Evolutionary conservation across 1,284 basidiomycete genomes (phyloP), one percentile per base, ranked within the genome.

Genomic region (Trichosporon inkin): DNA sequence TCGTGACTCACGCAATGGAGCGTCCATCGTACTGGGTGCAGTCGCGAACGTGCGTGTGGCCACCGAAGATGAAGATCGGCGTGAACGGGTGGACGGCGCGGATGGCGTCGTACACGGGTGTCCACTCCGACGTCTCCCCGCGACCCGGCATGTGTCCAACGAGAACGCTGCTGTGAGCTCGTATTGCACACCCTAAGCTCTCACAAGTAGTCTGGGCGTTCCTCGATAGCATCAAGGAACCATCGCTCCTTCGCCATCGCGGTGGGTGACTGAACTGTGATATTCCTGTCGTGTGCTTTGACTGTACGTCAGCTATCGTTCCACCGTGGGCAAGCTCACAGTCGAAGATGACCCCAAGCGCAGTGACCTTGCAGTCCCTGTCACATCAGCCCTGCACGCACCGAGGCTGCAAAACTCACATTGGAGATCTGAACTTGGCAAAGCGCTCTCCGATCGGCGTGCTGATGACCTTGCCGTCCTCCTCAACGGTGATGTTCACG

Each of bases 41-140:
- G 72, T 90, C 88, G 57, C 89, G 84, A 60, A 91, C 86, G 70
- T 91, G 89, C 1, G 81, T 84, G 67, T 91, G 88, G 3, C 87
- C 85, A 4, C 90, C 90, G 55, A 92, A 84, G 64, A 92, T 87
- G 55, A 90, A 71, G 56, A 93, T 87, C 0, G 90, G 90, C 0
- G 87, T 88, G 7, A 76, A 71, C 0, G 87, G 83, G 72, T 92
- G 91, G 0, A 86, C 80, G 2, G 81, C 80, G 16, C 90, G 85
- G 56, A 93, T 81, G 7, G 88, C 88, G 57, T 88, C 79, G 73
- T 88, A 88, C 0, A 93, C 85, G 13, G 82, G 86, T 84, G 85
- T 83, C 86, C 88, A 80, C 62, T 79, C 75, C 0, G 72, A 63
- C 1, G 67, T 76, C 62, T 64, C 57, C 10, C 72, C 74, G 37